Percentiles rank a stretch among this genome's conserved stretches.
phyloP scores from a whole-genome alignment of 31 red algal species.

The Endocladia muricata region DNA sequence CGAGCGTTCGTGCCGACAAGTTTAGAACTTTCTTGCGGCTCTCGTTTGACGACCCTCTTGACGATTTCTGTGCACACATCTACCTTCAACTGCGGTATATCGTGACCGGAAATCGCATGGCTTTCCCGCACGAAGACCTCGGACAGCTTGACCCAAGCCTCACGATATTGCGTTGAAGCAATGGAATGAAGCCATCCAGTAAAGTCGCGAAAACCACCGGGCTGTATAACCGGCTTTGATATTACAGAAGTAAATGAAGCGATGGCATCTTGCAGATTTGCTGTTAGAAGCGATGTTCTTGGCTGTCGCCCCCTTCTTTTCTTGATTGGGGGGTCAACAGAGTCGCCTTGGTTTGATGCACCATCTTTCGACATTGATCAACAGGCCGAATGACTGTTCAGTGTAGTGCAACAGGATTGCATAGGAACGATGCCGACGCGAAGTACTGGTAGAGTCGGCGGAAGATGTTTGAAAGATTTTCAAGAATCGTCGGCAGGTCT shows the following conservation, averaged over 20 bases:
- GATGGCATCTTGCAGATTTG: constrained; percentile 16
- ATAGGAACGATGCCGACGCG: no score
- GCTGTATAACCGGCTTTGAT: constrained; percentile 4
- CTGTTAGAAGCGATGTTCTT: constrained; percentile 4
- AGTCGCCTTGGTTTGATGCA: no score
- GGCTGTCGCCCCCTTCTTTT: constrained; percentile 31
- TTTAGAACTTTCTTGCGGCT: constrained; percentile 40
- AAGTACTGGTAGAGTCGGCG: no score
- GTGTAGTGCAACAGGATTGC: no score
- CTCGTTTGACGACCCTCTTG: constrained; percentile 19
- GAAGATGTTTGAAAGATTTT: no score
- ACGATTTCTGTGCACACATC: constrained; percentile 37
- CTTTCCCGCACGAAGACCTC: not conserved
- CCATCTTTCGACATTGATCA: no score
- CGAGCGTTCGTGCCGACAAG: constrained; percentile 48
- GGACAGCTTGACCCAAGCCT: constrained; percentile 35
- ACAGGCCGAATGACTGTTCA: no score
- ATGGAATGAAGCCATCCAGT: constrained; percentile 35
- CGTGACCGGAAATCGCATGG: not conserved
- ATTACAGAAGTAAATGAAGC: not conserved
- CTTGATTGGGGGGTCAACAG: no score
- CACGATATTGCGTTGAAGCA: not conserved
- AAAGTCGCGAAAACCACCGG: constrained; percentile 45
- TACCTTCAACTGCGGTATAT: constrained; percentile 18
- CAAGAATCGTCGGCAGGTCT: no score